Evolutionary conservation across 805 yeast species (phyloP), one percentile per base, ranked within the genome.

Genomic region (Candida rishiriensis): DNA sequence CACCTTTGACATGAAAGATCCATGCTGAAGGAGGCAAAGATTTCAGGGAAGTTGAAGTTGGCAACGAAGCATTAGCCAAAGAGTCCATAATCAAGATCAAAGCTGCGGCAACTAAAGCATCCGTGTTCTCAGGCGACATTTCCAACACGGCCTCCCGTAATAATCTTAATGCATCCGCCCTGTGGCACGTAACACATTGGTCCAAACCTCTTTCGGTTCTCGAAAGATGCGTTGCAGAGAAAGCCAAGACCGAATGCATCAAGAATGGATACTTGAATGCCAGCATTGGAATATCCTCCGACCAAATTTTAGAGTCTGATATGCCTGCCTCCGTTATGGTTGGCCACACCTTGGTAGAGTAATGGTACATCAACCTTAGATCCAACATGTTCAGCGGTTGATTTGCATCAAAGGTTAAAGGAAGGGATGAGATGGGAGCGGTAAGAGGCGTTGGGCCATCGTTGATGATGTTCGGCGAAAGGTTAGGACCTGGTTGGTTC

Each of bases 1-100:
- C 96, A 29, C 97, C 98, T 55, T 93, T 86, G 11, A 91, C 97
- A 58, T 91, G 97, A 70, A 88, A 93, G 44, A 91, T 82, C 98
- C 98, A 91, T 0, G 97, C 96, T 3, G 93, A 82, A 2, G 97
- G 90, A 1, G 97, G 95, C 45, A 89, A 64, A 2, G 89, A 82
- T 51, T 76, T 78, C 3, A 80, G 71, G 5, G 77, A 68, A 2
- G 68, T 62, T 8, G 70, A 61, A 2, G 70, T 57, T 37, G 79
- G 95, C 38, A 76, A 68, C 2, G 83, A 78, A 0, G 97, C 97
- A 64, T 90, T 90, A 3, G 97, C 97, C 51, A 88, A 69, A 0
- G 97, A 87, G 61, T 91, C 98, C 86, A 91, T 86, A 43, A 89
- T 89, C 44, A 91, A 69, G 33, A 91, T 81, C 49, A 90, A 73